Evolutionary conservation across 1,284 basidiomycete species (phyloP), one percentile per base, ranked within the genome.

Genomic region (Cryptococcus sp.): DNA sequence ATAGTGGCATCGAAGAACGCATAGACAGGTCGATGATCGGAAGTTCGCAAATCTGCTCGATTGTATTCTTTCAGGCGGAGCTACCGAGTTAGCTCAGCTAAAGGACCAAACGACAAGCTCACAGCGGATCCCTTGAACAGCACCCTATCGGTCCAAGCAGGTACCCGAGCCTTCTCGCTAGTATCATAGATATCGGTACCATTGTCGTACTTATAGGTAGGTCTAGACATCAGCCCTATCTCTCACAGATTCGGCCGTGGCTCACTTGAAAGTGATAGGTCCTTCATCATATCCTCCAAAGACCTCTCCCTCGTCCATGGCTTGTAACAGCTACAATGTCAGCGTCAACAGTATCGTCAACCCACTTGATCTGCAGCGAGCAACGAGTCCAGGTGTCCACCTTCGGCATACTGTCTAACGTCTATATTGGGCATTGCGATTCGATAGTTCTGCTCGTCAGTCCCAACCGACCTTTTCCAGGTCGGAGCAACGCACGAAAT

Each of bases 121-220:
- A 92, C 77, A 23, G 77, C 75, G 36, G 66, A 63, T 9, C 91
- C 91, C 53, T 82, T 82, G 75, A 85, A 95, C 44, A 99, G 70
- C 14, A 99, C 82, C n/a, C 92, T 86, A 74, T 97, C 89, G 62
- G 92, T 98, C 93, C 94, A 98, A 7, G 94, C 90, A 1, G 95
- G 95, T 65, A 97, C 86, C 6, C 95, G 82, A 78, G 86, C 82
- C 75, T 98, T 99, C 71, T 98, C 95, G 56, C 89, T 89, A 3
- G 90, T 86, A 69, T 99, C 95, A 69, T 97, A 99, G 41, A 77
- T 77, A 57, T 94, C 85, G 7, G 89, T 74, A 4, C 75, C 75
- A 39, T 76, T 74, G 53, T 77, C 75, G 53, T 71, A 76, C 57
- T 77, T 77, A 64, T 76, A 77, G 0, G 73, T 74, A 2, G 73